Base-by-base conservation (phyloP, 176 grass and related monocot species). In the Otatea glauca region DNA sequence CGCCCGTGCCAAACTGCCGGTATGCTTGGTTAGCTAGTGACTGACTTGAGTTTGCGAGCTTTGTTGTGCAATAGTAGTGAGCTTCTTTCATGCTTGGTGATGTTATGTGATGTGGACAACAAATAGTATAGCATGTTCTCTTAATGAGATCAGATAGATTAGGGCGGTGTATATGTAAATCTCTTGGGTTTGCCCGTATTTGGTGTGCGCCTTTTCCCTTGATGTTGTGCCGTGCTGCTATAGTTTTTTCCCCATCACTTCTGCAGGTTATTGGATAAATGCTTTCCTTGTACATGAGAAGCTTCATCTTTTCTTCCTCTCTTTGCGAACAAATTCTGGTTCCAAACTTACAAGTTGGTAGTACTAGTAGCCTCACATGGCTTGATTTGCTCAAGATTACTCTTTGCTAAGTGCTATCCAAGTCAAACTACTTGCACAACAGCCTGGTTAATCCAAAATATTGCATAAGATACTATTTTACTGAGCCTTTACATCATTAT, bases 61-160 rank as follows among this genome's bases (percentile, higher is more conserved):
- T 37, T 87, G 54, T 85, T 81, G n/a, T 89, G 92, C 88, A 79
- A 83, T 85, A 58, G 32, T 81, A 79, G 77, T 37, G 67, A 68
- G 65, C 74, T 87, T 83, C 45, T 84, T 80, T 84, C 48, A 60
- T 83, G 84, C 67, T 83, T 88, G 78, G 72, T 92, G 48, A 65
- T 85, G 86, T 89, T 82, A 69, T 88, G 86, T 94, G 81, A 87
- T 87, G 81, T 91, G 86, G 56, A 81, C 69, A 83, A 45, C 85
- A 86, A 94, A 86, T 86, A 85, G 70, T 81, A 82, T 81, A 82
- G 64, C 23, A 86, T 88, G 41, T 91, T 79, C 60, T n/a, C n/a
- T n/a, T n/a, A 74, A 68, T 83, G 83, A 80, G 73, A 74, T 78
- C 51, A 82, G 78, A 83, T 81, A 87, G 82, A 79, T 58, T 85